phyloP scores from a whole-genome alignment of 805 yeast genomes.

The Hanseniaspora taiwanica region DNA sequence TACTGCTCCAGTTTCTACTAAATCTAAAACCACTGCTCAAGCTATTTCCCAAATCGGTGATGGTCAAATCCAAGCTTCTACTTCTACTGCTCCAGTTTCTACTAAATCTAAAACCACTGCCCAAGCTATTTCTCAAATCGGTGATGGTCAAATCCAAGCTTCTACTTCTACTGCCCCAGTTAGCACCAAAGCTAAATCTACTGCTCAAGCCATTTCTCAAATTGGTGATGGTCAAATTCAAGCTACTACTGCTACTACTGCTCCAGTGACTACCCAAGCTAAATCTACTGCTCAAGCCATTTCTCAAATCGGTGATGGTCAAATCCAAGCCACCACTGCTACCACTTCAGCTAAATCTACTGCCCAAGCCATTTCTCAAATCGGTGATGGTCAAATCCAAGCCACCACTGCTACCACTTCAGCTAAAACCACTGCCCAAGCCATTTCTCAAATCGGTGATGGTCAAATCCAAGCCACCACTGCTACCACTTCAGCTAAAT shows the following conservation, averaged over 20 bases:
- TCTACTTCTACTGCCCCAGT: constrained; percentile 21
- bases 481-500: constrained; percentile 16
- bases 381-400: constrained; percentile 16
- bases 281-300: constrained; percentile 20
- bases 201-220: constrained; percentile 27
- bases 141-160: constrained; percentile 35
- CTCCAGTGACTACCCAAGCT: constrained; percentile 17
- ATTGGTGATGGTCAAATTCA: constrained; percentile 36
- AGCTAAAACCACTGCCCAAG: constrained; percentile 23
- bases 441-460: constrained; percentile 34
- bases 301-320: constrained; percentile 29
- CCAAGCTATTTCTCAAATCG: constrained; percentile 30
- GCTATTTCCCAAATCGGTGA: constrained; percentile 25
- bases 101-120: constrained; percentile 25
- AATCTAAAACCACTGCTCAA: constrained; percentile 13
- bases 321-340: constrained; percentile 26
- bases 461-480: constrained; percentile 28
- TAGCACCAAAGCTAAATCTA: constrained; percentile 17
- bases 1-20: constrained; percentile 18
- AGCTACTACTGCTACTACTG: constrained; percentile 20
- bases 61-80: constrained; percentile 8
- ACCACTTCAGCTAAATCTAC: constrained; percentile 15
- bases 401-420: constrained; percentile 11
- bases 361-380: constrained; percentile 22
- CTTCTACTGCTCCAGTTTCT: constrained; percentile 15